Percentiles rank a stretch among this genome's conserved stretches.
Evolutionary conservation across 2,329 filamentous ascomycete species (phyloP).

Genomic region (Beauveria scarabaeidicola): DNA sequence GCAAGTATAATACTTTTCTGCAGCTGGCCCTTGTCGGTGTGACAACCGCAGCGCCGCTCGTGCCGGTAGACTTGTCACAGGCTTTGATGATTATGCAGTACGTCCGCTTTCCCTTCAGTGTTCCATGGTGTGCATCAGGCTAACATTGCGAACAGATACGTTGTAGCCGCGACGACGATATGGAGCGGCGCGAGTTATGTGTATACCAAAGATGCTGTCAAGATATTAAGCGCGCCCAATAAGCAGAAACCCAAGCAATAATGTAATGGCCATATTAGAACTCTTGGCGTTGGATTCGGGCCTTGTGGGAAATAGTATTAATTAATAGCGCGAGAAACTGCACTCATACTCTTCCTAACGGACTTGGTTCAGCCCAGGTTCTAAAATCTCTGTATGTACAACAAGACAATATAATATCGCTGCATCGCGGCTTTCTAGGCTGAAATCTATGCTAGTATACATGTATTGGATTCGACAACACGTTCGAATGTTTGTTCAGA

Average conservation of each 20-base stretch:
- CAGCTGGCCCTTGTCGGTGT: constrained; percentile 81
- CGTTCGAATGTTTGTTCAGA: background rate
- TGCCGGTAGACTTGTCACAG: constrained; percentile 48
- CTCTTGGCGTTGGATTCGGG: too few relatives aligned
- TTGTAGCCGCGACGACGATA: constrained; percentile 81
- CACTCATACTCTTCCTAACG: too few relatives aligned
- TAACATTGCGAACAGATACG: constrained; percentile 45
- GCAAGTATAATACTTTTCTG: constrained; percentile 88
- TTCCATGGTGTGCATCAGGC: background rate
- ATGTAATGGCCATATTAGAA: background rate
- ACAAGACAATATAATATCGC: background rate
- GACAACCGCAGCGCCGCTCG: constrained; percentile 70
- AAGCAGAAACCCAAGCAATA: constrained; percentile 9
- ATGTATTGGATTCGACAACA: background rate
- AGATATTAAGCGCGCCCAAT: constrained; percentile 52
- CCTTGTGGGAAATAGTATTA: too few relatives aligned
- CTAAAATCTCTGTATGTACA: background rate
- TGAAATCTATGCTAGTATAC: background rate
- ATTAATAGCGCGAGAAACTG: too few relatives aligned
- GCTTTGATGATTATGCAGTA: constrained; percentile 56
- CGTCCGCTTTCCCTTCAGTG: constrained; percentile 25
- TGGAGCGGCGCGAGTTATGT: constrained; percentile 94
- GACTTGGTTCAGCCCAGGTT: background rate
- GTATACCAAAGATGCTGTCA: constrained; percentile 84
- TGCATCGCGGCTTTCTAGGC: background rate